Evolutionary conservation across 78 protist genomes (phyloP).

Genomic region (Mantamonas sphyraenae): DNA sequence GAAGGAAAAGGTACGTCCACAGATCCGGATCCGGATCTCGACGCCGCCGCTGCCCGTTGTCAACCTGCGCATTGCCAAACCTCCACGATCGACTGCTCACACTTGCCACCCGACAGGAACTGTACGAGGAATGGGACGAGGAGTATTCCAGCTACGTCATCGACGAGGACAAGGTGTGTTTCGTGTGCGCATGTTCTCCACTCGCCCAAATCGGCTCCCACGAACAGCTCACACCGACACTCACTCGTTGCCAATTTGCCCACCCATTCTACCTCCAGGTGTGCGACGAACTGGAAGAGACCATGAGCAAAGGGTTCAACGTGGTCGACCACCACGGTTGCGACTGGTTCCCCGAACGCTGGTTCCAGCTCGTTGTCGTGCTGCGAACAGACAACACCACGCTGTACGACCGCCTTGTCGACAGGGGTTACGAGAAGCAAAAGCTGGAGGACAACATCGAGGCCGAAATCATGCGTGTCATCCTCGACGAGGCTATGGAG

Average conservation of each 20-base stretch:
- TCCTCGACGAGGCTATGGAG: slow-evolving; percentile 72
- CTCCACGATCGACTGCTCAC: no score
- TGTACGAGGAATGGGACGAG: slow-evolving; percentile 70
- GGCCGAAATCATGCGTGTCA: slow-evolving; percentile 76
- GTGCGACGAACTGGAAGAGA: slow-evolving; percentile 42
- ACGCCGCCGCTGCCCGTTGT: no score
- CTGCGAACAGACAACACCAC: slow-evolving; percentile 51
- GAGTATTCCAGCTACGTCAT: slow-evolving; percentile 55
- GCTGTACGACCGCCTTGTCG: slow-evolving; percentile 55
- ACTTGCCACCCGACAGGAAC: no score
- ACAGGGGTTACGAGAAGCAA: slow-evolving; percentile 46
- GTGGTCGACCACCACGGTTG: slow-evolving; percentile 74
- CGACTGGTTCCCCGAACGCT: slow-evolving; percentile 85
- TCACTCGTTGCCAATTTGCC: neutral
- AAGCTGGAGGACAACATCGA: slow-evolving; percentile 73
- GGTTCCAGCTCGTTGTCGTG: slow-evolving; percentile 82
- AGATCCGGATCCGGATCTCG: no score
- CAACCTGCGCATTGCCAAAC: no score
- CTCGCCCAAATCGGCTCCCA: neutral
- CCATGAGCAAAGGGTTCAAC: neutral
- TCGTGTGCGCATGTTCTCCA: neutral
- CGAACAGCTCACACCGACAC: neutral
- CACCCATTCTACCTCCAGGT: neutral
- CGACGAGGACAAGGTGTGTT: slow-evolving; percentile 72
- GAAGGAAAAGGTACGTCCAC: no score